phyloP scores from a whole-genome alignment of 306 rosid genomes.

The Cicer pinnatifidum region DNA sequence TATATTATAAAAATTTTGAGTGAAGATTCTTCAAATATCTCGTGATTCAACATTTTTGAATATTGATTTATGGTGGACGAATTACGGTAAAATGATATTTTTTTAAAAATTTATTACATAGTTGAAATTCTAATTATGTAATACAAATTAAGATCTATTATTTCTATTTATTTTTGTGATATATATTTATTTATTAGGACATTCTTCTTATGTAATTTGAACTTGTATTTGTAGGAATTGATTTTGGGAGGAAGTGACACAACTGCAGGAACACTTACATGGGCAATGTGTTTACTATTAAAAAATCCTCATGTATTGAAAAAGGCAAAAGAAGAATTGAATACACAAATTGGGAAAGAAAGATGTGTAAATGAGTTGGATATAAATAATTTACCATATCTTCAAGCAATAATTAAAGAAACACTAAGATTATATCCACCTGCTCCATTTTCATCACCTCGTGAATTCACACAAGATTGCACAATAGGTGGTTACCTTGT shows the following conservation, averaged over 20 bases:
- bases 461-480: constrained; percentile 37
- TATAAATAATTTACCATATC: constrained; percentile 38
- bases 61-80: too few species aligned
- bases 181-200: too few species aligned
- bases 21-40: too few species aligned
- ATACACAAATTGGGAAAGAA: constrained; percentile 36
- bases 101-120: too few species aligned
- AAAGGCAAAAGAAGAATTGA: constrained; percentile 42
- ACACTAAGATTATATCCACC: constrained; percentile 48
- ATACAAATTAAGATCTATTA: too few species aligned
- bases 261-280: constrained; percentile 34
- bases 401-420: constrained; percentile 45
- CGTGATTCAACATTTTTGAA: too few species aligned
- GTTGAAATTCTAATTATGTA: too few species aligned
- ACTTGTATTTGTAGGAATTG: constrained; percentile 35
- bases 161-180: too few species aligned
- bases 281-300: constrained; percentile 39
- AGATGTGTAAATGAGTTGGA: background rate
- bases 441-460: constrained; percentile 34
- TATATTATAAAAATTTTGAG: too few species aligned
- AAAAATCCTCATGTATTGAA: constrained; percentile 36
- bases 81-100: too few species aligned
- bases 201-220: constrained; percentile 8
- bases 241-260: constrained; percentile 44
- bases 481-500: constrained; percentile 38